Evolutionary conservation across 352 stramenopile genomes (phyloP).

Genomic region (Elongisporangium prolatum): DNA sequence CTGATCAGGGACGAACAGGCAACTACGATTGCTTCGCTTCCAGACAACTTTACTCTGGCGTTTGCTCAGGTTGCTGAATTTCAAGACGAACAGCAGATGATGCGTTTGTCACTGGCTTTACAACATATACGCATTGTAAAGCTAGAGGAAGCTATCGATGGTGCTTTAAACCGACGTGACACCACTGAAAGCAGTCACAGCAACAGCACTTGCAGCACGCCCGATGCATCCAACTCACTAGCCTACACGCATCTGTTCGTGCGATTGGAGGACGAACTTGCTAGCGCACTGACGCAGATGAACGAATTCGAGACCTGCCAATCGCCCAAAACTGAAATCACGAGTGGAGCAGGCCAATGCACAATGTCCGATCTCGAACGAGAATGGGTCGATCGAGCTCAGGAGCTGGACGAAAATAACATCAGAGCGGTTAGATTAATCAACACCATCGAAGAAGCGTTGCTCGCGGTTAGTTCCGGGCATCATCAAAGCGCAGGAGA

Average conservation of each 20-base stretch:
- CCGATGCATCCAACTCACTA: neutral
- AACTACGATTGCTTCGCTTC: neutral
- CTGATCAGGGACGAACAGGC: conserved; percentile 1
- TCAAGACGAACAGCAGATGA: neutral
- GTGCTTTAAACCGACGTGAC: neutral
- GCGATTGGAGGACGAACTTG: conserved; percentile 20
- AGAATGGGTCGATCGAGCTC: neutral
- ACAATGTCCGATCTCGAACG: neutral
- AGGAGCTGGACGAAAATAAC: neutral
- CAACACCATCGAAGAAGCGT: neutral
- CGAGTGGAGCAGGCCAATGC: neutral
- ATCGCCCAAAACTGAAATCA: neutral
- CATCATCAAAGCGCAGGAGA: neutral
- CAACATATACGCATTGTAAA: neutral
- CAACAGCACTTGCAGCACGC: neutral
- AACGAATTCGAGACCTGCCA: conserved; percentile 12
- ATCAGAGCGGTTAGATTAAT: neutral
- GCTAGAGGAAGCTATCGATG: neutral
- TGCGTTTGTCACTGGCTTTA: neutral
- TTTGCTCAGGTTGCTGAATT: neutral
- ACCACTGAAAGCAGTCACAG: neutral
- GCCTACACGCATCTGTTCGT: conserved; percentile 15
- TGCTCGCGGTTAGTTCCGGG: conserved; percentile 5
- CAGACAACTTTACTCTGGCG: neutral
- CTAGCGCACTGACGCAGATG: conserved; percentile 15